phyloP scores from a whole-genome alignment of 495 filamentous ascomycete species.

The Xylaria castorea region DNA sequence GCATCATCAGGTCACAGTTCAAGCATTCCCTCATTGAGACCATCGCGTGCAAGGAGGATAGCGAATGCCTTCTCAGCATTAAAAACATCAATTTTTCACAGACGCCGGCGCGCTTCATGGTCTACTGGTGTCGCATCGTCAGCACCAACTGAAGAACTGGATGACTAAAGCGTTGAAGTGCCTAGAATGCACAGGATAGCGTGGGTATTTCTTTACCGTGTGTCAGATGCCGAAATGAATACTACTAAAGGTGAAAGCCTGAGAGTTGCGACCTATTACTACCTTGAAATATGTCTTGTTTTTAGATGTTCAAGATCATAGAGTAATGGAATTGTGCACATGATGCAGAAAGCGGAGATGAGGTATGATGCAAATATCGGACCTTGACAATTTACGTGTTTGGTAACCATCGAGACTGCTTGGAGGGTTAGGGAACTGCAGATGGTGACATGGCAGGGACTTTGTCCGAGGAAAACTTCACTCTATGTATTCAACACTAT shows the following conservation, averaged over 20 bases:
- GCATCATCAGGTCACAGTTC: conserved; percentile 14
- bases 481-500: not conserved
- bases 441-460: not conserved
- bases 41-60: conserved; percentile 12
- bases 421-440: not conserved
- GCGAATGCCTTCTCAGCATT: conserved; percentile 13
- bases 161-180: conserved; percentile 1
- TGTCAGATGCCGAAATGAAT: not conserved
- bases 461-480: not conserved
- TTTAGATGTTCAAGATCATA: not conserved
- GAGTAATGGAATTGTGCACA: no score
- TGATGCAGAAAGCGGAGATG: not conserved
- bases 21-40: conserved; percentile 6
- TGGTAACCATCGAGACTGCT: not conserved
- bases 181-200: not conserved
- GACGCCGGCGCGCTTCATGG: conserved; percentile 10
- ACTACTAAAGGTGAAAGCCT: not conserved
- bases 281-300: not conserved
- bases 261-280: not conserved
- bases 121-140: not conserved
- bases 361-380: not conserved
- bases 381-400: not conserved
- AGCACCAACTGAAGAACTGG: not conserved
- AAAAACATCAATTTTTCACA: conserved; percentile 7
- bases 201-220: no score